Conservation (phyloP, 139 green algal genomes). For the Chlorella sorokiniana region DNA sequence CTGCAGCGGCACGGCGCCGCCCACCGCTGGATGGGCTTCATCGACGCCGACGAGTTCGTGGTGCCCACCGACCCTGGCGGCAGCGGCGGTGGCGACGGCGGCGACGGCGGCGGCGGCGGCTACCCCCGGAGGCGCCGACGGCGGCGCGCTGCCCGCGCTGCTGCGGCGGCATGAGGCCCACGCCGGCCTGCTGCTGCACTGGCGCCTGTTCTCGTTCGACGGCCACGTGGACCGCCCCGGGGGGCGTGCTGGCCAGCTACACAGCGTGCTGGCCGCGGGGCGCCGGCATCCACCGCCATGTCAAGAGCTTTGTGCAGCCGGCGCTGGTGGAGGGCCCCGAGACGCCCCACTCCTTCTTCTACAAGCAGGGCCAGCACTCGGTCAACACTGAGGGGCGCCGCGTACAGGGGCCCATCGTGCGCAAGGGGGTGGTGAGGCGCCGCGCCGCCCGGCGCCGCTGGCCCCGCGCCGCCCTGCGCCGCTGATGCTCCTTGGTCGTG, state of each 20-base stretch:
- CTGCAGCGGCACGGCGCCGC: not conserved
- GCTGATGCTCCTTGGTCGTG: not conserved
- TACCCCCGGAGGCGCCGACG: too few relatives aligned
- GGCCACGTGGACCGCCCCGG: slow-evolving; percentile 2
- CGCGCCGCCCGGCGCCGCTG: too few relatives aligned
- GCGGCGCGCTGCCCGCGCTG: slow-evolving; percentile 20
- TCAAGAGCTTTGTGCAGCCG: slow-evolving; percentile 24
- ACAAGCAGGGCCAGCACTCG: not conserved
- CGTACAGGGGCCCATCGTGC: not conserved
- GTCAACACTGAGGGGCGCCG: not conserved
- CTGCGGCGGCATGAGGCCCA: not conserved
- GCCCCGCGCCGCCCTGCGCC: not conserved
- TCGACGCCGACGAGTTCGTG: slow-evolving; percentile 29
- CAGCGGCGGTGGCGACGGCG: not conserved
- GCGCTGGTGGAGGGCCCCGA: not conserved
- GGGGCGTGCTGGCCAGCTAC: slow-evolving; percentile 27
- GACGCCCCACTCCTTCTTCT: slow-evolving; percentile 19
- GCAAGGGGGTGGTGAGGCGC: too few relatives aligned
- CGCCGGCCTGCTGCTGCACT: slow-evolving; percentile 19
- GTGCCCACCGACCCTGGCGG: not conserved
- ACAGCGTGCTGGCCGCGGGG: not conserved
- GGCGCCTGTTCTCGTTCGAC: not conserved
- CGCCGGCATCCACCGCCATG: not conserved
- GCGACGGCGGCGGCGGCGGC: not conserved
- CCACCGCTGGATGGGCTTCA: slow-evolving; percentile 30